These are phyloP conservation scores for Musa schizocarpa DNA, from an alignment of 176 grass and related monocot genomes.

Conservation along the genomic window DNA sequence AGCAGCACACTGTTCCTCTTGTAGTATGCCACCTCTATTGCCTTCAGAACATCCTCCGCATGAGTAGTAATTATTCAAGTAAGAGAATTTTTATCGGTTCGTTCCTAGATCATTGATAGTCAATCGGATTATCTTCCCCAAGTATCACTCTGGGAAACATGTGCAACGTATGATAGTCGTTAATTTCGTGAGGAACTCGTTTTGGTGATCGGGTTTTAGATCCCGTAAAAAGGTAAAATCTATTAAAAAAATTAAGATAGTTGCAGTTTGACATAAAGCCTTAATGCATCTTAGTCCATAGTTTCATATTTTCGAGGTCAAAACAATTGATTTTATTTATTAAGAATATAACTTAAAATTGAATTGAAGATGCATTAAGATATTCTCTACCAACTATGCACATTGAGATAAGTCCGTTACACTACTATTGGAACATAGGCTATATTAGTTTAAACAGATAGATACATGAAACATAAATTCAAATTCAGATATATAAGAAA, in stretches of 20 bases:
- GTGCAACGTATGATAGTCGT: conserved; percentile 61
- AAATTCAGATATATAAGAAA: neutral
- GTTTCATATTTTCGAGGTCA: too few species aligned
- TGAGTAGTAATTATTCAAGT: conserved; percentile 67
- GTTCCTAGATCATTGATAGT: conserved; percentile 60
- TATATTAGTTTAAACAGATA: too few species aligned
- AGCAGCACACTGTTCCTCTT: conserved; percentile 78
- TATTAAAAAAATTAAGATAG: neutral
- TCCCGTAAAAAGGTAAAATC: conserved; percentile 28
- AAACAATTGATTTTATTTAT: too few species aligned
- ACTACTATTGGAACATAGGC: too few species aligned
- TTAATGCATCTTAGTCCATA: too few species aligned
- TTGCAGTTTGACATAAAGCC: neutral
- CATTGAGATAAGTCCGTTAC: too few species aligned
- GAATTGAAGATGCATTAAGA: neutral
- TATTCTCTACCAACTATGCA: neutral
- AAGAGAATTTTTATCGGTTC: conserved; percentile 70
- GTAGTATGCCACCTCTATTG: conserved; percentile 60
- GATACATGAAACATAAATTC: too few species aligned
- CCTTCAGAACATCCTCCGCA: conserved; percentile 67
- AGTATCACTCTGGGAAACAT: conserved; percentile 67
- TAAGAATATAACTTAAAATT: too few species aligned
- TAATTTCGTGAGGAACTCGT: conserved; percentile 56
- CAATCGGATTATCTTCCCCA: conserved; percentile 53
- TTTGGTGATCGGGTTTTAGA: conserved; percentile 63